Evolutionary conservation across 1,139 yeast species (phyloP).

Genomic region (Geotrichum phurueaensis): DNA sequence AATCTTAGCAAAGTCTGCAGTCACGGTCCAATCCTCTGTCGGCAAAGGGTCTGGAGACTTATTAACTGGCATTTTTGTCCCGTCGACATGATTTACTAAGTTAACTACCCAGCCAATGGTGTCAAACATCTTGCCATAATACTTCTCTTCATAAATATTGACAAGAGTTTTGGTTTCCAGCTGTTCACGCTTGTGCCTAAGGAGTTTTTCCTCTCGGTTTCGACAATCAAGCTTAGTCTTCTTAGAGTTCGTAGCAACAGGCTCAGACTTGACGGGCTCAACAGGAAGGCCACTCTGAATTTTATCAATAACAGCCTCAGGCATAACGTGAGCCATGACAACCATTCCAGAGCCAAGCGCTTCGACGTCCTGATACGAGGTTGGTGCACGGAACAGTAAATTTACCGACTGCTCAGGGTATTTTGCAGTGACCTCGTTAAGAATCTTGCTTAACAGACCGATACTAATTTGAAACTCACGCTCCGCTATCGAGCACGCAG

Average conservation of each 20-base stretch:
- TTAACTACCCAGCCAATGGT: constrained; percentile 11
- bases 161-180: constrained; percentile 10
- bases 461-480: constrained; percentile 64
- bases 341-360: constrained; percentile 19
- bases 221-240: neutral
- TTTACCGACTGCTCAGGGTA: constrained; percentile 28
- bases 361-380: constrained; percentile 18
- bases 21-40: constrained; percentile 13
- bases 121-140: constrained; percentile 2
- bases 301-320: constrained; percentile 24
- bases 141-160: constrained; percentile 7
- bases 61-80: neutral
- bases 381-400: constrained; percentile 27
- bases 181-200: constrained; percentile 4
- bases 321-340: constrained; percentile 34
- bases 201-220: neutral
- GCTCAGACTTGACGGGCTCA: neutral
- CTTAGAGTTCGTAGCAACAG: neutral
- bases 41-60: constrained; percentile 11
- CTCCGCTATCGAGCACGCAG: constrained; percentile 56
- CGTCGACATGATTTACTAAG: constrained; percentile 10
- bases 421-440: constrained; percentile 40
- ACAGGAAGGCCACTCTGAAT: constrained; percentile 23
- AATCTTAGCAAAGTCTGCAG: constrained; percentile 12
- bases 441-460: constrained; percentile 48